These are phyloP conservation scores for Aspergillus saccharolyticus DNA, from an alignment of 495 filamentous ascomycete species.

Conservation along the genomic window DNA sequence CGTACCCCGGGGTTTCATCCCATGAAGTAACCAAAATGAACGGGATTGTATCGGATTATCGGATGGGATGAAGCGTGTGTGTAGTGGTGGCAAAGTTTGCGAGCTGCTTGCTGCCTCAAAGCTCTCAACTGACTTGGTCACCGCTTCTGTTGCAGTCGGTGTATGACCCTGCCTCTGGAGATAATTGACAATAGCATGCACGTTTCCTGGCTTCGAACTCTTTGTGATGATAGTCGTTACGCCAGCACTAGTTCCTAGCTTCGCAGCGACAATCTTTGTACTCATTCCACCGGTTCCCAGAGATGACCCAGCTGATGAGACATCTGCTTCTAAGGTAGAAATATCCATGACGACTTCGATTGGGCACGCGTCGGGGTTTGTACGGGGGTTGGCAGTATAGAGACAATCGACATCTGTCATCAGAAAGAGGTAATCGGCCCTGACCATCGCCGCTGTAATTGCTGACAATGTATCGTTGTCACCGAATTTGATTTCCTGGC, in stretches of 20 bases:
- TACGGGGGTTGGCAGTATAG: constrained; percentile 91
- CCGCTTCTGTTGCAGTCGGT: constrained; percentile 11
- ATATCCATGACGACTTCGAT: constrained; percentile 95
- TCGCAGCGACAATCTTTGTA: constrained; percentile 93
- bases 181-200: constrained; percentile 78
- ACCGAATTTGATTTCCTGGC: constrained; percentile 93
- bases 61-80: constrained; percentile 91
- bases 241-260: constrained; percentile 87
- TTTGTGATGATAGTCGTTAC: constrained; percentile 94
- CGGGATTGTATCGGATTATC: constrained; percentile 81
- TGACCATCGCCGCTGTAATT: constrained; percentile 95
- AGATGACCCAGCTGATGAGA: constrained; percentile 80
- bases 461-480: constrained; percentile 97
- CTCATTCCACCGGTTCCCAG: constrained; percentile 97
- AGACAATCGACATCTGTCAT: constrained; percentile 99
- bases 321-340: constrained; percentile 75
- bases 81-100: constrained; percentile 54
- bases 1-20: constrained; percentile 85
- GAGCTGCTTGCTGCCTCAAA: constrained; percentile 19
- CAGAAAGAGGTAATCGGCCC: constrained; percentile 92
- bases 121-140: constrained; percentile 16
- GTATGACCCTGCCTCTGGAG: constrained; percentile 56
- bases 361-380: constrained; percentile 73
- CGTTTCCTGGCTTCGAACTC: constrained; percentile 88
- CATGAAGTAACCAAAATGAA: constrained; percentile 95